These are phyloP conservation scores for Stipa capillata DNA, from an alignment of 176 grass and related monocot species.

Conservation along the genomic window DNA sequence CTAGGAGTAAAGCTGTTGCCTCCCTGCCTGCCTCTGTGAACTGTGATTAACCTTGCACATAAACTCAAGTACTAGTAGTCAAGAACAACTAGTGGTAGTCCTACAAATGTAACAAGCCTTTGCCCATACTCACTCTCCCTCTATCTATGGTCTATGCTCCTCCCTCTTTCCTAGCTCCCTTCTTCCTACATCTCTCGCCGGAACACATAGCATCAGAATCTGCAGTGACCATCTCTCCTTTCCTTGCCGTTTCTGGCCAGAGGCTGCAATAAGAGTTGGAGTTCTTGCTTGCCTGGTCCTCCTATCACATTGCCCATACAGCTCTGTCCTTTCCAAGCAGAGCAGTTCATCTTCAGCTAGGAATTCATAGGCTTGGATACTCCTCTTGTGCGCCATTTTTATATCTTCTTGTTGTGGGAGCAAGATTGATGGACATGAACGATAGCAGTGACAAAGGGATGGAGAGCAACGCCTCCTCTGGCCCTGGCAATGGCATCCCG, in stretches of 20 bases:
- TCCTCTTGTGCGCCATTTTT: not conserved
- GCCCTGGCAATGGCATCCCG: conserved; percentile 17
- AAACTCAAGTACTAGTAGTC: not conserved
- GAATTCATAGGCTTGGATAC: not conserved
- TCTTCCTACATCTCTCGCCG: conserved; percentile 23
- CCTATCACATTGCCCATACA: conserved; percentile 24
- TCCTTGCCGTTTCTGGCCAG: conserved; percentile 38
- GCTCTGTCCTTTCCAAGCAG: conserved; percentile 16
- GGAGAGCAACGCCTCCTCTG: conserved; percentile 41
- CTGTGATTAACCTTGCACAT: conserved; percentile 7
- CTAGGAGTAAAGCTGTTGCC: conserved; percentile 27
- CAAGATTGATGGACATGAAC: conserved; percentile 43
- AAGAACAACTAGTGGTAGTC: conserved; percentile 33
- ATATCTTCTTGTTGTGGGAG: not conserved
- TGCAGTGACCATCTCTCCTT: conserved; percentile 27
- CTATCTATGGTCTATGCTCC: conserved; percentile 4
- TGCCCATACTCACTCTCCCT: conserved; percentile 2
- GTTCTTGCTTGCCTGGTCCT: conserved; percentile 20
- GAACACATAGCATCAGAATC: conserved; percentile 36
- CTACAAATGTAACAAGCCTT: conserved; percentile 39
- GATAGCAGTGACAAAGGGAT: conserved; percentile 45
- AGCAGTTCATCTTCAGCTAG: conserved; percentile 1
- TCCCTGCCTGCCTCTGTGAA: not conserved
- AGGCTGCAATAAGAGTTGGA: conserved; percentile 12
- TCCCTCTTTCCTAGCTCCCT: conserved; percentile 29